Percentiles rank a stretch among this genome's conserved stretches.
Evolutionary conservation across 345 rosid genomes (phyloP).

Genomic region (Eucalyptus viminalis): DNA sequence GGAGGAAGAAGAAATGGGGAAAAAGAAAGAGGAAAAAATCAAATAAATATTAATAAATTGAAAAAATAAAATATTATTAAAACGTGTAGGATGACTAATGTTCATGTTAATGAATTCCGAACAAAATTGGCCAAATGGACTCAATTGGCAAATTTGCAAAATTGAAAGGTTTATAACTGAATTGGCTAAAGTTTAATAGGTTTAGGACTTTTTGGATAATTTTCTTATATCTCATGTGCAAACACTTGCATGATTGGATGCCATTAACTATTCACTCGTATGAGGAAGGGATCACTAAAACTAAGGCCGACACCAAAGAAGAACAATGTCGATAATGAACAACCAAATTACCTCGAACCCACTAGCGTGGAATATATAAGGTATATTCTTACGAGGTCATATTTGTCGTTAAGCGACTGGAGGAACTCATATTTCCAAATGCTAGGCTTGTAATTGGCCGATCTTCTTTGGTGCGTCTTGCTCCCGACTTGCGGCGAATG

Average conservation of each 20-base stretch:
- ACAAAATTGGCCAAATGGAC: accelerated
- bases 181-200: too few species aligned
- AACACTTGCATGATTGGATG: neutral
- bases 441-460: conserved; percentile 35
- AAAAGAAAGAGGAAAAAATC: too few species aligned
- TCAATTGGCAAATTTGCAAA: neutral
- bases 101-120: too few species aligned
- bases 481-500: neutral
- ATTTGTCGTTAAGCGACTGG: conserved; percentile 13
- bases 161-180: accelerated
- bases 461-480: conserved; percentile 5
- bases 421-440: conserved; percentile 38
- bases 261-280: neutral
- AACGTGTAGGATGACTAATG: accelerated
- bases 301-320: neutral
- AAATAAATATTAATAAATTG: too few species aligned
- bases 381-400: conserved; percentile 6
- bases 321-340: neutral
- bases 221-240: neutral
- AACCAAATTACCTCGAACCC: neutral
- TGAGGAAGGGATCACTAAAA: neutral
- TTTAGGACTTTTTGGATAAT: too few species aligned
- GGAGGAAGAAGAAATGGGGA: neutral
- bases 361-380: neutral
- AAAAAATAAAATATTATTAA: too few species aligned